These are phyloP conservation scores for Aureobasidium sp. DNA, from an alignment of 2,329 filamentous ascomycete species.

Conservation along the genomic window DNA sequence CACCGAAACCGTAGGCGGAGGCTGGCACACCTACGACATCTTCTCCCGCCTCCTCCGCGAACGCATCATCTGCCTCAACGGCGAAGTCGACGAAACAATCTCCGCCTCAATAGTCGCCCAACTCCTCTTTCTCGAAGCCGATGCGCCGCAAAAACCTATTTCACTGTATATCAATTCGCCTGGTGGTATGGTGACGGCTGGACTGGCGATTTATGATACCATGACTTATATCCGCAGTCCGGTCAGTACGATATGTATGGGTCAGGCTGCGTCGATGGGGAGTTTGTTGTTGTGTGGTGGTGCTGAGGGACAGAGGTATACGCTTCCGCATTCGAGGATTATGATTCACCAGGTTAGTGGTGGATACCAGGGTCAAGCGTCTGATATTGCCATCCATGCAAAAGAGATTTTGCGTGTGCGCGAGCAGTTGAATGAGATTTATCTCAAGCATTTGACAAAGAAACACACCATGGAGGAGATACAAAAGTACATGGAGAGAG, in stretches of 20 bases:
- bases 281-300: constrained; percentile 90
- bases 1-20: constrained; percentile 56
- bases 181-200: constrained; percentile 90
- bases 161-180: constrained; percentile 99
- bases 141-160: constrained; percentile 94
- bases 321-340: constrained; percentile 91
- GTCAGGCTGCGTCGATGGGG: constrained; percentile 96
- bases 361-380: constrained; percentile 71
- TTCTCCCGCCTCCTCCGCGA: constrained; percentile 65
- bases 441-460: constrained; percentile 85
- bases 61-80: constrained; percentile 94
- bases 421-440: constrained; percentile 90
- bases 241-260: constrained; percentile 95
- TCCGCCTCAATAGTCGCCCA: constrained; percentile 97
- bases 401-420: constrained; percentile 94
- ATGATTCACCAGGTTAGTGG: constrained; percentile 98
- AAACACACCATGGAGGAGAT: constrained; percentile 80
- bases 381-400: constrained; percentile 95
- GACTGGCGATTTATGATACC: constrained; percentile 94
- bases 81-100: constrained; percentile 87
- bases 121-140: constrained; percentile 97
- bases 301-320: constrained; percentile 84
- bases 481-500: constrained; percentile 95
- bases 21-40: constrained; percentile 56
- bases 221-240: constrained; percentile 97